Conservation (phyloP, 169 alveolate species). For the Cryptosporidium viatorum region DNA sequence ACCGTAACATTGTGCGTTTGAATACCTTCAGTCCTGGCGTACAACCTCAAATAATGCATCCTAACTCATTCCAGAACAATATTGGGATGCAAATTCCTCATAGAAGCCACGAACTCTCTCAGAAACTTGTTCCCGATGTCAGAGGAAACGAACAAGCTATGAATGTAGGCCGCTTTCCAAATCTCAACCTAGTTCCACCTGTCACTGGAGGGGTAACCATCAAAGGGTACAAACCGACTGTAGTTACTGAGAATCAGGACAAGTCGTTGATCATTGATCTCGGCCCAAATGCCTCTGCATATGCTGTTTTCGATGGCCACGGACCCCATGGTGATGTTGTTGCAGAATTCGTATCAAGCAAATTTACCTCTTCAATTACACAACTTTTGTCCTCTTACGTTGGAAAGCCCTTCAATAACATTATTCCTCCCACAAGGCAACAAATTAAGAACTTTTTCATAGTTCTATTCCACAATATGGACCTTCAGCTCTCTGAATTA, state of each 20-base stretch:
- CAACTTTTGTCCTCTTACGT: conserved; percentile 28
- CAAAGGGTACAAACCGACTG: conserved; percentile 65
- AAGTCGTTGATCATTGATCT: conserved; percentile 40
- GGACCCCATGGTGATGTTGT: conserved; percentile 73
- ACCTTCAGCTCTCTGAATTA: conserved; percentile 62
- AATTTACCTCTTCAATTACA: conserved; percentile 37
- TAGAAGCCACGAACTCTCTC: not conserved
- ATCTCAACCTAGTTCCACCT: not conserved
- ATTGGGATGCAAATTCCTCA: not conserved
- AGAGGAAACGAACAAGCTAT: not conserved
- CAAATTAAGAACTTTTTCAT: conserved; percentile 44
- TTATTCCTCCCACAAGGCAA: conserved; percentile 35
- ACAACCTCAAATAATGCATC: conserved; percentile 31
- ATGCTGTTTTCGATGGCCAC: conserved; percentile 73
- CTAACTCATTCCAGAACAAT: not conserved
- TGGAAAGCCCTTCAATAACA: not conserved
- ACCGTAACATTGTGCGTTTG: conserved; percentile 14
- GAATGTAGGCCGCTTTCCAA: not conserved
- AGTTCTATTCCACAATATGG: conserved; percentile 58
- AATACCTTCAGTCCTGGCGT: conserved; percentile 7
- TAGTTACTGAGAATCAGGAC: conserved; percentile 56
- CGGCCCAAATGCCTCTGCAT: conserved; percentile 55
- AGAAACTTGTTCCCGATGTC: not conserved
- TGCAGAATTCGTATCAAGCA: conserved; percentile 48
- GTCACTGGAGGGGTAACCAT: conserved; percentile 60